A percentile compares a stretch with the other conserved stretches of the same genome.
phyloP scores from a whole-genome alignment of 257 asterid species.

The Pogostemon cablin region DNA sequence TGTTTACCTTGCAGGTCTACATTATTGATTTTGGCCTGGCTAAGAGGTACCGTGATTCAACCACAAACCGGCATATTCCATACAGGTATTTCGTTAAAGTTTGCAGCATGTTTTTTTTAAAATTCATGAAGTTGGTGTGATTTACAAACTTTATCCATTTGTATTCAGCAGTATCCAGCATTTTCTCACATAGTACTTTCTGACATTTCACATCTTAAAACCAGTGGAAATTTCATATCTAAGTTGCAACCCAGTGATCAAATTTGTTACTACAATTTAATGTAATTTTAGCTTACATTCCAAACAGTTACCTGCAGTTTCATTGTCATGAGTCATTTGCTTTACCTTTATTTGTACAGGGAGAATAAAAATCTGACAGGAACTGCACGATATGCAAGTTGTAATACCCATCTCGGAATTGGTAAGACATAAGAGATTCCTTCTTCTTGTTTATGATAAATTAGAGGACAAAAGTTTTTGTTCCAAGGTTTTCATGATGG shows the following conservation, averaged over 20 bases:
- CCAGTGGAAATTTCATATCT: constrained; percentile 3
- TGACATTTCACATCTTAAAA: constrained; percentile 18
- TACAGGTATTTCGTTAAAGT: constrained; percentile 65
- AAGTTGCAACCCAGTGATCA: background rate
- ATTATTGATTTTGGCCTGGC: constrained; percentile 95
- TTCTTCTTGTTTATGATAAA: constrained; percentile 19
- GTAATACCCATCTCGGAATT: constrained; percentile 96
- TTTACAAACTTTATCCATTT: constrained; percentile 17
- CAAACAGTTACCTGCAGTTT: constrained; percentile 20
- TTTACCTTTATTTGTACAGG: constrained; percentile 47
- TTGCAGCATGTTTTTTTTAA: constrained; percentile 26
- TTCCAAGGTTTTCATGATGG: constrained; percentile 26
- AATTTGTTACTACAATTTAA: constrained; percentile 4
- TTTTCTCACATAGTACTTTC: constrained; percentile 19
- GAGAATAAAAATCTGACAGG: constrained; percentile 96
- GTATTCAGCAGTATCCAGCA: background rate
- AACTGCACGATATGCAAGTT: constrained; percentile 98
- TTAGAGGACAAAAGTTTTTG: background rate
- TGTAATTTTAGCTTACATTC: constrained; percentile 7
- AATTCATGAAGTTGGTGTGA: constrained; percentile 25
- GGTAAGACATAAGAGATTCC: constrained; percentile 49
- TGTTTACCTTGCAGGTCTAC: constrained; percentile 61
- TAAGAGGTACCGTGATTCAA: constrained; percentile 86
- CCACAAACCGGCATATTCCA: constrained; percentile 82
- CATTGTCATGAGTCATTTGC: constrained; percentile 22